Conservation (phyloP, 2,329 filamentous ascomycete genomes). For the Teratosphaeriaceae sp. region DNA sequence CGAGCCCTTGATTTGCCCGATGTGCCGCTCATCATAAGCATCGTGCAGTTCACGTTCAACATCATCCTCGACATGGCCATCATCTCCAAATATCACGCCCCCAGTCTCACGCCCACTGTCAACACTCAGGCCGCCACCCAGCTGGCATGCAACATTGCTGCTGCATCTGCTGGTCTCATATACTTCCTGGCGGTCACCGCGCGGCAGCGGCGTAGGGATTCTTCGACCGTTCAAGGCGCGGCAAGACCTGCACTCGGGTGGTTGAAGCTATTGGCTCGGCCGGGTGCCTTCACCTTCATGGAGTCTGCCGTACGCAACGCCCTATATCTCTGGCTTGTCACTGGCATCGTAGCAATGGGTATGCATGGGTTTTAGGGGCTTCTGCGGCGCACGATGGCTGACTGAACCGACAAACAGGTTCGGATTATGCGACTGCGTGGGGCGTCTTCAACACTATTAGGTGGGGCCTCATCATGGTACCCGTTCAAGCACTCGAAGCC, state of each 20-base stretch:
- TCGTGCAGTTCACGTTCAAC: slow-evolving; percentile 57
- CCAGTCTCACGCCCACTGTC: slow-evolving; percentile 47
- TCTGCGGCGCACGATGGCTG: no score
- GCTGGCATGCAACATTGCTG: slow-evolving; percentile 52
- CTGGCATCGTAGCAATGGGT: slow-evolving; percentile 58
- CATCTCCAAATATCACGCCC: slow-evolving; percentile 59
- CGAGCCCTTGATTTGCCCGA: slow-evolving; percentile 63
- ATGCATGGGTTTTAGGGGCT: no score
- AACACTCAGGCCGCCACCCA: slow-evolving; percentile 60
- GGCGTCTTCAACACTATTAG: slow-evolving; percentile 67
- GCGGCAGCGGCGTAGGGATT: slow-evolving; percentile 7
- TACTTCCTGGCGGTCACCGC: slow-evolving; percentile 52
- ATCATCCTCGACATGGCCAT: slow-evolving; percentile 61
- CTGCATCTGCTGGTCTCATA: slow-evolving; percentile 48
- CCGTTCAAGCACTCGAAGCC: slow-evolving; percentile 59
- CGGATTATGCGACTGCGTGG: slow-evolving; percentile 65
- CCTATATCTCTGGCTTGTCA: slow-evolving; percentile 65
- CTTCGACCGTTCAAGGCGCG: not conserved
- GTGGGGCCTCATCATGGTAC: slow-evolving; percentile 70
- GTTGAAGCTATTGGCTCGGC: slow-evolving; percentile 47
- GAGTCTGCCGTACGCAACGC: slow-evolving; percentile 64
- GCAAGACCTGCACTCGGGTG: slow-evolving; percentile 35
- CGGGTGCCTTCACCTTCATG: slow-evolving; percentile 52
- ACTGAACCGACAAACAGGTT: no score
- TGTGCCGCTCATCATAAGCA: slow-evolving; percentile 60